Percentiles rank a stretch among this genome's conserved stretches.
Evolutionary conservation across 2,329 filamentous ascomycete species (phyloP).

Genomic region (Zymoseptoria ardabiliae): DNA sequence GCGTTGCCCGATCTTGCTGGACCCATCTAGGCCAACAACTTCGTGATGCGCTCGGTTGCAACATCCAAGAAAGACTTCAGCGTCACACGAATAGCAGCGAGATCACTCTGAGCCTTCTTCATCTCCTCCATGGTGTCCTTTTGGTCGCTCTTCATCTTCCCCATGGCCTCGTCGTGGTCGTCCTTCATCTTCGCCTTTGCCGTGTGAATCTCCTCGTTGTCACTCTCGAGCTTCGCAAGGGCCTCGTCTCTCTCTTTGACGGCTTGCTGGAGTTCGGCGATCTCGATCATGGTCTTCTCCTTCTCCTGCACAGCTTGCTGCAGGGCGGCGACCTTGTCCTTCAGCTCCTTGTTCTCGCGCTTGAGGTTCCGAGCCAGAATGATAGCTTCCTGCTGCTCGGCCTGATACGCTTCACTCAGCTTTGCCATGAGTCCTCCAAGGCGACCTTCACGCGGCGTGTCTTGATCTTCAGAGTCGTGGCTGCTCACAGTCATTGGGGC

Average conservation of each 20-base stretch:
- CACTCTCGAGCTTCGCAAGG: neutral
- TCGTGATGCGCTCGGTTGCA: neutral
- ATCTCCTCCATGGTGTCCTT: conserved; percentile 1
- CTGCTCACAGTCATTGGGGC: neutral
- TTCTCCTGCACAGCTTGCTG: neutral
- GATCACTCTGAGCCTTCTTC: neutral
- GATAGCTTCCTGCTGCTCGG: neutral
- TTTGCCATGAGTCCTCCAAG: neutral
- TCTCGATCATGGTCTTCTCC: neutral
- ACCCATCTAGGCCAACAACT: neutral
- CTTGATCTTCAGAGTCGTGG: neutral
- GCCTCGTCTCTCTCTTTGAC: neutral
- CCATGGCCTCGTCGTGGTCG: neutral
- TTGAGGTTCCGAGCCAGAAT: neutral
- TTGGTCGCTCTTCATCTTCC: neutral
- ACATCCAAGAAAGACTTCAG: neutral
- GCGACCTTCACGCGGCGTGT: neutral
- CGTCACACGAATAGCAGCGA: neutral
- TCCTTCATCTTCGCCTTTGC: neutral
- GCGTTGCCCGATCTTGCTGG: neutral
- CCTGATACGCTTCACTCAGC: neutral
- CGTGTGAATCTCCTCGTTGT: neutral
- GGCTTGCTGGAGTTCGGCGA: neutral
- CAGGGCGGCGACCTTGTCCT: neutral
- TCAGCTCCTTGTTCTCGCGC: neutral